Base-by-base conservation (phyloP, 2,329 filamentous ascomycete species). In the Chaetothyriales sp. region DNA sequence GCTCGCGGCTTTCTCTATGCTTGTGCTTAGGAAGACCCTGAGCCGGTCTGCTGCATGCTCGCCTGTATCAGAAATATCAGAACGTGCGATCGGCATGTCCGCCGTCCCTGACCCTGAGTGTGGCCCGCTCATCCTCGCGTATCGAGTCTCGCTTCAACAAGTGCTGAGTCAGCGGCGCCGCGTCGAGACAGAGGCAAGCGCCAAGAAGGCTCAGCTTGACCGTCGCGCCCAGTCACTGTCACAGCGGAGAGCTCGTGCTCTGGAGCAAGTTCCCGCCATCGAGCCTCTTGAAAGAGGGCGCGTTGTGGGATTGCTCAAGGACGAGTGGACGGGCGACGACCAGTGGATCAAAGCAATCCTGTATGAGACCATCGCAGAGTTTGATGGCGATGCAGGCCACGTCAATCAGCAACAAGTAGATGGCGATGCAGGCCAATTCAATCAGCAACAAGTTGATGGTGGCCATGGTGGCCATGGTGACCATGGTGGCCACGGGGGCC, bases 1-100 rank as follows among this genome's bases (percentile, higher is more conserved):
- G 1, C 74, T 97, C 25, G 81, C 87, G 2, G 75, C 81, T 0
- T 94, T 98, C 62, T 95, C 90, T 1, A 86, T 85, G 13, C 78
- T 81, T 0, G 89, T 95, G 0, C 67, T 97, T 56, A 85, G 85
- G 63, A 88, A 83, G 62, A 43, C 18, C 48, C 46, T 49, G 19
- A 10, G 8, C 28, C 18, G n/a, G 19, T 28, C 44, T 22, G 13
- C 43, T 25, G 29, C 46, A 22, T 18, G 18, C 6, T 22, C 22
- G 22, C 22, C 22, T 25, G 22, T 25, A 25, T 25, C 22, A 25
- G 22, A 25, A 25, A n/a, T n/a, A n/a, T n/a, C n/a, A n/a, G n/a
- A n/a, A n/a, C n/a, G n/a, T n/a, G n/a, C 33, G 19, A 18, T 29
- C 15, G 48, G 8, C 2, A 58, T 58, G 1, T 59, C 68, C 19